Conservation (phyloP, 192 early-diverging fungal species). For the Spinellus fusiger region DNA sequence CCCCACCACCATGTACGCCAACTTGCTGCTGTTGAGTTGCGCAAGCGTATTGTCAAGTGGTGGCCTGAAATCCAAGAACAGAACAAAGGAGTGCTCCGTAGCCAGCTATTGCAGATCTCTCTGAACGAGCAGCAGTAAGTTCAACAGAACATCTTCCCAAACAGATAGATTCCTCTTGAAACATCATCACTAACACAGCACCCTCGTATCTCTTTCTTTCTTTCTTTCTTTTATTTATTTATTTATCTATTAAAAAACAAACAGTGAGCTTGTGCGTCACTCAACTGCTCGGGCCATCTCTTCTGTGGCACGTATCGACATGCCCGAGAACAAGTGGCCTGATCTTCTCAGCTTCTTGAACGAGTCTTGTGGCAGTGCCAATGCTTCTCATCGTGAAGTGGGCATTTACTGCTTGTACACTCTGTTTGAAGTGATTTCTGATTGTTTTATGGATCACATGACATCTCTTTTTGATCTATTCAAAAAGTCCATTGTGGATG, state of each 20-base stretch:
- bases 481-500: constrained; percentile 65
- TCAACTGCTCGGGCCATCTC: constrained; percentile 84
- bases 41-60: constrained; percentile 72
- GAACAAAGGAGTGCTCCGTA: constrained; percentile 55
- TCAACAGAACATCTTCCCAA: too few relatives aligned
- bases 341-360: constrained; percentile 77
- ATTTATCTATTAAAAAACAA: constrained; percentile 5
- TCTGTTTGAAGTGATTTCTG: constrained; percentile 81
- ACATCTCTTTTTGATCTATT: constrained; percentile 73
- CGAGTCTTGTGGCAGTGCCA: constrained; percentile 69
- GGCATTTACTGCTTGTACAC: constrained; percentile 83
- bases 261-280: constrained; percentile 66
- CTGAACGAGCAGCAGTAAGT: constrained; percentile 67
- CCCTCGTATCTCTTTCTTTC: not conserved
- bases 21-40: constrained; percentile 83
- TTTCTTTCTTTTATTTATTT: not conserved
- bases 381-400: constrained; percentile 73
- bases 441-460: constrained; percentile 55
- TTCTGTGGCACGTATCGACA: constrained; percentile 76
- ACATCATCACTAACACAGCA: too few relatives aligned
- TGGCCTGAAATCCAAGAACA: constrained; percentile 64
- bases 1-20: constrained; percentile 71
- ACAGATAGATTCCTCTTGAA: not conserved
- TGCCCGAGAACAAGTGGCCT: constrained; percentile 72
- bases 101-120: constrained; percentile 63